Percentiles rank a stretch among this genome's conserved stretches.
Conservation (phyloP, 2,329 filamentous ascomycete species). For the Venturia oleaginea region DNA sequence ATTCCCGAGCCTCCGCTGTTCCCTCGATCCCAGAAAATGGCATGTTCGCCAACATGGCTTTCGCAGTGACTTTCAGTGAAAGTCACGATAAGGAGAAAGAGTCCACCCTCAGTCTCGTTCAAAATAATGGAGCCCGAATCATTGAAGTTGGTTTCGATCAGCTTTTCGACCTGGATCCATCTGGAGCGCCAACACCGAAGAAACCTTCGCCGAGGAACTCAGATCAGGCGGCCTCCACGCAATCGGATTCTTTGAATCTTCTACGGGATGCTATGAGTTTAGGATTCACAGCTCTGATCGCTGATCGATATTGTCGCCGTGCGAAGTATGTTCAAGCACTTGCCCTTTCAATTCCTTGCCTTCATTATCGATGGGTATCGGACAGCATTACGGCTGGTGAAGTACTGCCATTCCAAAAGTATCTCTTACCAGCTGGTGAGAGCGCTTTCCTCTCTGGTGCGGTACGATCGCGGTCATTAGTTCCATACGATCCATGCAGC, state of each 20-base stretch:
- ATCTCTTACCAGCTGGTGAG: slow-evolving; percentile 77
- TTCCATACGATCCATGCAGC: slow-evolving; percentile 44
- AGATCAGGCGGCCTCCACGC: no score
- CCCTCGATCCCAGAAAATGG: slow-evolving; percentile 22
- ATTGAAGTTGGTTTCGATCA: slow-evolving; percentile 70
- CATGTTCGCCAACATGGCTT: slow-evolving; percentile 74
- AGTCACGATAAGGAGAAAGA: slow-evolving; percentile 48
- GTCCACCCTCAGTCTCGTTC: slow-evolving; percentile 53
- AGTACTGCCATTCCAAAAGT: slow-evolving; percentile 67
- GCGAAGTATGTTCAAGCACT: slow-evolving; percentile 93
- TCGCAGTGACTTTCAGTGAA: slow-evolving; percentile 65
- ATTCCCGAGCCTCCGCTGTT: slow-evolving; percentile 11
- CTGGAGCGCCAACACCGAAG: slow-evolving; percentile 15
- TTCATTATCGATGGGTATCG: slow-evolving; percentile 72
- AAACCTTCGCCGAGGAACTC: slow-evolving; percentile 2
- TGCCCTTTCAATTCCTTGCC: slow-evolving; percentile 77
- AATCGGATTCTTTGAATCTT: slow-evolving; percentile 38
- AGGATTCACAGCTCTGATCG: slow-evolving; percentile 77
- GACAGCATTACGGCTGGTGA: slow-evolving; percentile 55
- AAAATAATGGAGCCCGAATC: slow-evolving; percentile 61
- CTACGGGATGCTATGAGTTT: slow-evolving; percentile 43
- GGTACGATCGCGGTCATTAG: slow-evolving; percentile 62
- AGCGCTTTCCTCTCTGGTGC: slow-evolving; percentile 69
- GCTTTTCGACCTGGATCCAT: slow-evolving; percentile 53
- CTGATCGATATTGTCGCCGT: slow-evolving; percentile 76